Percentiles rank a stretch among this genome's conserved stretches.
phyloP scores from a whole-genome alignment of 139 green algal genomes.

The Choricystis sp. region DNA sequence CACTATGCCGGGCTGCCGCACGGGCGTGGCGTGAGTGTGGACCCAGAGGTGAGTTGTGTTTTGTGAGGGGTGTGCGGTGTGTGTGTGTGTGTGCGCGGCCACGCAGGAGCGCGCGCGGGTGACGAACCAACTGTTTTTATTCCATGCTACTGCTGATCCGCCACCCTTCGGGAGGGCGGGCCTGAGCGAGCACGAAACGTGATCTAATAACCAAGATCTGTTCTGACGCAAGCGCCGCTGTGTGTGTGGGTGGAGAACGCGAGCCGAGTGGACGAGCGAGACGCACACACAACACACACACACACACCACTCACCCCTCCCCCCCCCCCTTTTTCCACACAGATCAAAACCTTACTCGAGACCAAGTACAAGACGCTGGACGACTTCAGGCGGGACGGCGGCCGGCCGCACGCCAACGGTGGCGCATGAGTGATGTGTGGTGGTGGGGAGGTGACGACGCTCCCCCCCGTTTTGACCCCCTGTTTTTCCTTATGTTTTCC shows the following conservation, averaged over 20 bases:
- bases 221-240: conserved; percentile 17
- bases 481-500: no score
- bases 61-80: not conserved
- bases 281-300: no score
- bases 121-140: conserved; percentile 7
- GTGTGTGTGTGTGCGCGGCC: not conserved
- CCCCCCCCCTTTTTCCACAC: conserved; percentile 5
- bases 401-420: no score
- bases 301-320: not conserved
- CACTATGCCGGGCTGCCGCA: conserved; percentile 70
- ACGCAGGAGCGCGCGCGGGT: not conserved
- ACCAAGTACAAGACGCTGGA: conserved; percentile 51
- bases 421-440: not conserved
- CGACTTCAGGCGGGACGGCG: conserved; percentile 40
- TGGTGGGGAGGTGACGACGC: no score
- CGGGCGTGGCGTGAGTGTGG: conserved; percentile 26
- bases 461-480: no score
- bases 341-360: conserved; percentile 52
- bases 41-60: conserved; percentile 14
- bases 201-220: conserved; percentile 27
- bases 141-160: conserved; percentile 37
- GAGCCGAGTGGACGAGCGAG: no score
- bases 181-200: not conserved
- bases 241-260: no score
- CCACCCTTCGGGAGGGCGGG: conserved; percentile 13